These are phyloP conservation scores for Sporobolomyces roseus DNA, from an alignment of 768 basidiomycete genomes.

Conservation along the genomic window DNA sequence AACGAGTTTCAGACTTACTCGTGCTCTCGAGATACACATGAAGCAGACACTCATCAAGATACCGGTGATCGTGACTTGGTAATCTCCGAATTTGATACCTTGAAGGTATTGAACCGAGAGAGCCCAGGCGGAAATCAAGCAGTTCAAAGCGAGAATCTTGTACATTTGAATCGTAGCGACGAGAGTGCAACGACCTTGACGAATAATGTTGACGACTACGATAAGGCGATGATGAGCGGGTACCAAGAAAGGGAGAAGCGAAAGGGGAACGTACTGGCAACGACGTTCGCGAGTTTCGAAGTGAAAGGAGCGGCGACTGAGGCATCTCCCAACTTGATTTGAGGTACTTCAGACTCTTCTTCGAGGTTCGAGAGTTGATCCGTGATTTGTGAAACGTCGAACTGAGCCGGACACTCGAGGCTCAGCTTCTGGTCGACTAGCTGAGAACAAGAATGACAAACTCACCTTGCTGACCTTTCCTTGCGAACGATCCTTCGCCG, in stretches of 20 bases:
- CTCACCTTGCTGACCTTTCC: constrained; percentile 88
- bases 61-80: constrained; percentile 94
- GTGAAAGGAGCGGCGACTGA: constrained; percentile 99
- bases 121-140: constrained; percentile 97
- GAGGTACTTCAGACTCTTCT: constrained; percentile 83
- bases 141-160: constrained; percentile 96
- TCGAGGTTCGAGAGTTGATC: constrained; percentile 88
- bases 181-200: constrained; percentile 96
- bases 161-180: constrained; percentile 99
- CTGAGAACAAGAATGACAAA: constrained; percentile 24
- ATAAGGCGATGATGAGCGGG: not conserved
- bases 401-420: constrained; percentile 56
- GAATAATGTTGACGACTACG: constrained; percentile 89
- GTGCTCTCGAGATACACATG: constrained; percentile 93
- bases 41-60: constrained; percentile 98
- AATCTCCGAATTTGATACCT: constrained; percentile 98
- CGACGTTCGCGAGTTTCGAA: constrained; percentile 93
- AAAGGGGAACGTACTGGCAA: constrained; percentile 67
- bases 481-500: constrained; percentile 63
- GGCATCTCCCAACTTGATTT: constrained; percentile 99
- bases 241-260: not conserved
- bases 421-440: too few relatives aligned
- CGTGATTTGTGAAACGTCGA: constrained; percentile 72
- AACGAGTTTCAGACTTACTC: too few relatives aligned
- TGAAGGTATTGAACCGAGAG: constrained; percentile 95